These are phyloP conservation scores for Usnea hakonensis DNA, from an alignment of 495 filamentous ascomycete genomes.

Conservation along the genomic window DNA sequence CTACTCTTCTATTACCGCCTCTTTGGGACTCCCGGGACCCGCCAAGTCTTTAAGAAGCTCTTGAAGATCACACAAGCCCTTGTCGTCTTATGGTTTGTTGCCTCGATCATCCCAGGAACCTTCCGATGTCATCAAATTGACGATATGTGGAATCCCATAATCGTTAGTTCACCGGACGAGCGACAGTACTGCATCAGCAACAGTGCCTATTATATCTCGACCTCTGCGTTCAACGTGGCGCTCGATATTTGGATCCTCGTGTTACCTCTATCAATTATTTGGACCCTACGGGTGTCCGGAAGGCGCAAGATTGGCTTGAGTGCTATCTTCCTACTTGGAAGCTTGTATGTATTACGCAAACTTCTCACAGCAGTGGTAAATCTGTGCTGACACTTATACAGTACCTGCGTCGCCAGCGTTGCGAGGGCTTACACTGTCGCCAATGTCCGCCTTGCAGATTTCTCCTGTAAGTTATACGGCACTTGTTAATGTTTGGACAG, in stretches of 20 bases:
- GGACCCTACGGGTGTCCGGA: neutral
- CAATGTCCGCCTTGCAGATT: neutral
- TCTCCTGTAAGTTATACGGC: neutral
- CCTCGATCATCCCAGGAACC: neutral
- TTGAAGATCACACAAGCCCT: slow-evolving; percentile 3
- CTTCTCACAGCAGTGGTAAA: neutral
- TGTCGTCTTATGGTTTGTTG: slow-evolving; percentile 4
- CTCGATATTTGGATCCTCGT: neutral
- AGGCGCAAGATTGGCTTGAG: neutral
- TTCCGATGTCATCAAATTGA: slow-evolving; percentile 2
- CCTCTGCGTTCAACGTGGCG: neutral
- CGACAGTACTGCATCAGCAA: neutral
- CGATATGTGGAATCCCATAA: neutral
- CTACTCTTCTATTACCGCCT: slow-evolving; percentile 10
- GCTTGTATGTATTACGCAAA: neutral
- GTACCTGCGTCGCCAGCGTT: neutral
- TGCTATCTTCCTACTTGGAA: neutral
- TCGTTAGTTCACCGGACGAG: neutral
- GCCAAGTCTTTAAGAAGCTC: slow-evolving; percentile 1
- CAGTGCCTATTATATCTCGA: neutral
- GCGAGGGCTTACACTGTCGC: neutral
- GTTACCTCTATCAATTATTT: neutral
- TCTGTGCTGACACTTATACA: neutral
- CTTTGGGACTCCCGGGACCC: slow-evolving; percentile 4
- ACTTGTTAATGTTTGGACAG: neutral